Evolutionary conservation across 2,329 filamentous ascomycete genomes (phyloP).

Genomic region (Tothia fuscella): DNA sequence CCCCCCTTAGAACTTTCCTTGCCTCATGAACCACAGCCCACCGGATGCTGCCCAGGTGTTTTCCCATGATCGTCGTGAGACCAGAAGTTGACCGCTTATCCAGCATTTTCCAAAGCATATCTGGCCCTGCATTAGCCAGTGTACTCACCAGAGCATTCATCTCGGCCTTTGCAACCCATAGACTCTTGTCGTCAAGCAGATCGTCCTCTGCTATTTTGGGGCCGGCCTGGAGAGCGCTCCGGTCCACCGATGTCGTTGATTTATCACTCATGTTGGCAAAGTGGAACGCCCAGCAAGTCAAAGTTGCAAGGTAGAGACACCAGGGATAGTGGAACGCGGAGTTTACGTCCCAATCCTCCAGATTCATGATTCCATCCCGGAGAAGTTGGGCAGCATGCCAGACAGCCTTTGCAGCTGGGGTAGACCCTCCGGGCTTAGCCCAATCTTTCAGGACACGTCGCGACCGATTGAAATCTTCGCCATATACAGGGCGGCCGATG

Average conservation of each 20-base stretch:
- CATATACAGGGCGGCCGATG: constrained; percentile 41
- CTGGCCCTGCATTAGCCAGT: constrained; percentile 29
- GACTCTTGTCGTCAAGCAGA: constrained; percentile 30
- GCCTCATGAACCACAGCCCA: constrained; percentile 53
- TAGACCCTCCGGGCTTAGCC: constrained; percentile 19
- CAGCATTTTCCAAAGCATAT: constrained; percentile 24
- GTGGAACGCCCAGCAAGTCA: constrained; percentile 48
- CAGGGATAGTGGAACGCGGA: constrained; percentile 50
- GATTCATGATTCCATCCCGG: constrained; percentile 35
- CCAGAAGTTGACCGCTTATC: constrained; percentile 40
- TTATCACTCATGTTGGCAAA: constrained; percentile 22
- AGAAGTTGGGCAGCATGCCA: constrained; percentile 45
- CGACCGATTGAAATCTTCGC: constrained; percentile 38
- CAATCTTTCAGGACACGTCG: constrained; percentile 41
- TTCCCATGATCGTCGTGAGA: constrained; percentile 43
- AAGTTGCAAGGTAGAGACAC: constrained; percentile 48
- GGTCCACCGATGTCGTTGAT: not conserved
- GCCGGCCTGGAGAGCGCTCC: not conserved
- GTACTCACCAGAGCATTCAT: constrained; percentile 33
- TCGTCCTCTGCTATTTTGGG: not conserved
- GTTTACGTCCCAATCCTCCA: constrained; percentile 40
- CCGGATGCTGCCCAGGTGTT: constrained; percentile 42
- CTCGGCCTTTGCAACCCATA: constrained; percentile 38
- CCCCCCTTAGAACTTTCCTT: constrained; percentile 41
- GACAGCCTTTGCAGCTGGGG: constrained; percentile 31